These are phyloP conservation scores for Citrullus mucosospermus DNA, from an alignment of 306 rosid species.

Conservation along the genomic window DNA sequence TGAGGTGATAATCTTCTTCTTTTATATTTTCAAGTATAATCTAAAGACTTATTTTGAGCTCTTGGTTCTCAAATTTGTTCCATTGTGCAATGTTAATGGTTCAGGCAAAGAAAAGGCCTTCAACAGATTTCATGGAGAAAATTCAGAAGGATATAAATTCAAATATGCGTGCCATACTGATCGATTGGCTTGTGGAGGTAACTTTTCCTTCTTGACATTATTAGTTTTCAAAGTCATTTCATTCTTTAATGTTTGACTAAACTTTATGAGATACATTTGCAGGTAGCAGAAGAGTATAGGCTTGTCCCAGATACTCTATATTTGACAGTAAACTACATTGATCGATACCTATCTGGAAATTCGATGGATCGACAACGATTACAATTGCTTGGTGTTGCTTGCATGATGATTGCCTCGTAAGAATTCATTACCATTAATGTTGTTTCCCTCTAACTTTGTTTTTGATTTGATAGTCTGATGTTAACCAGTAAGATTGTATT, in stretches of 20 bases:
- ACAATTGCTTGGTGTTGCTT: constrained; percentile 91
- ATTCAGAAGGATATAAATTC: constrained; percentile 72
- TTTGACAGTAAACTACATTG: constrained; percentile 86
- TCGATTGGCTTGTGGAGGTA: constrained; percentile 99
- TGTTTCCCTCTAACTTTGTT: neutral
- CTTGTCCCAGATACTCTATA: constrained; percentile 92
- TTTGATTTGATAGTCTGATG: neutral
- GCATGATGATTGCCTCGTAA: constrained; percentile 99
- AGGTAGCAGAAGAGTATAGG: constrained; percentile 97
- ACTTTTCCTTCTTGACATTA: neutral
- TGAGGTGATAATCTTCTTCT: constrained; percentile 35
- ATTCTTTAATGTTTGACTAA: neutral
- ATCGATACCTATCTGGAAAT: constrained; percentile 87
- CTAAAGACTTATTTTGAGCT: neutral
- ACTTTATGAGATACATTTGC: constrained; percentile 11
- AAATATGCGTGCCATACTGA: constrained; percentile 77
- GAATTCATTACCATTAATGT: constrained; percentile 6
- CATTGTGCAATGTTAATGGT: neutral
- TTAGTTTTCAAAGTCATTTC: neutral
- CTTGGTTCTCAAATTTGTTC: neutral
- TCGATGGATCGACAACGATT: constrained; percentile 67
- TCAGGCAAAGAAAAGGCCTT: constrained; percentile 84
- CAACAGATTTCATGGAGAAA: constrained; percentile 73
- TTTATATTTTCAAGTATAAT: neutral
- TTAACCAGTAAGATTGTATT: neutral